Evolutionary conservation across 1,139 yeast genomes (phyloP).

Genomic region (Yarrowia galli): DNA sequence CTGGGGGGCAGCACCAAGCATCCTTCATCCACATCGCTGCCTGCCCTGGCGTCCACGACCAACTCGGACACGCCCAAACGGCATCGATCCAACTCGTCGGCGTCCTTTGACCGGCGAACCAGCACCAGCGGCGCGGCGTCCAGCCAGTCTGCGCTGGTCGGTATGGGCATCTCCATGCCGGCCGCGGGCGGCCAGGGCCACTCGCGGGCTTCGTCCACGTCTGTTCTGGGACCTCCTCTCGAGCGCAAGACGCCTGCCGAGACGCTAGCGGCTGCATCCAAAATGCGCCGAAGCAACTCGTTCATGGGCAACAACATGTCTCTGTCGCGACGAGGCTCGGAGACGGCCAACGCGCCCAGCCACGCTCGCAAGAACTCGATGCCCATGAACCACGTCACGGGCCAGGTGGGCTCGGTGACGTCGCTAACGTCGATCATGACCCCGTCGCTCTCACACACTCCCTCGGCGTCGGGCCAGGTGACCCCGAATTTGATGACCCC

Average conservation of each 20-base stretch:
- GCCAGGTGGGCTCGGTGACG: slow-evolving; percentile 36
- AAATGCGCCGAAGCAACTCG: slow-evolving; percentile 38
- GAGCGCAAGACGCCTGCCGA: slow-evolving; percentile 38
- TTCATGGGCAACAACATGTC: slow-evolving; percentile 30
- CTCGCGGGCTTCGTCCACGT: slow-evolving; percentile 25
- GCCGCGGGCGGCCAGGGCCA: background rate
- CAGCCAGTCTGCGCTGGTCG: slow-evolving; percentile 15
- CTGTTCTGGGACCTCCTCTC: slow-evolving; percentile 33
- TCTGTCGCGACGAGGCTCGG: slow-evolving; percentile 38
- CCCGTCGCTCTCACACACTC: slow-evolving; percentile 26
- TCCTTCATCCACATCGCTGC: slow-evolving; percentile 32
- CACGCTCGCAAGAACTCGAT: slow-evolving; percentile 34
- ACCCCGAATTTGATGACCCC: slow-evolving; percentile 34
- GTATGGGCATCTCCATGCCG: slow-evolving; percentile 35
- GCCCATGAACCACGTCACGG: slow-evolving; percentile 38
- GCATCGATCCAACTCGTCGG: slow-evolving; percentile 38
- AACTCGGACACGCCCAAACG: slow-evolving; percentile 33
- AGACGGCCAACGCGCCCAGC: slow-evolving; percentile 24
- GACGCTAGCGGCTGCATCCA: slow-evolving; percentile 36
- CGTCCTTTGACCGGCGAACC: slow-evolving; percentile 22
- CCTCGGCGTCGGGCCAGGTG: slow-evolving; percentile 28
- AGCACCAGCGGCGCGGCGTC: background rate
- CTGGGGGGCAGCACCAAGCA: slow-evolving; percentile 20
- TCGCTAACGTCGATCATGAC: slow-evolving; percentile 35
- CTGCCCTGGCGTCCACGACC: slow-evolving; percentile 27